Evolutionary conservation across 768 basidiomycete species (phyloP).

Genomic region (Multifurca ochricompacta): DNA sequence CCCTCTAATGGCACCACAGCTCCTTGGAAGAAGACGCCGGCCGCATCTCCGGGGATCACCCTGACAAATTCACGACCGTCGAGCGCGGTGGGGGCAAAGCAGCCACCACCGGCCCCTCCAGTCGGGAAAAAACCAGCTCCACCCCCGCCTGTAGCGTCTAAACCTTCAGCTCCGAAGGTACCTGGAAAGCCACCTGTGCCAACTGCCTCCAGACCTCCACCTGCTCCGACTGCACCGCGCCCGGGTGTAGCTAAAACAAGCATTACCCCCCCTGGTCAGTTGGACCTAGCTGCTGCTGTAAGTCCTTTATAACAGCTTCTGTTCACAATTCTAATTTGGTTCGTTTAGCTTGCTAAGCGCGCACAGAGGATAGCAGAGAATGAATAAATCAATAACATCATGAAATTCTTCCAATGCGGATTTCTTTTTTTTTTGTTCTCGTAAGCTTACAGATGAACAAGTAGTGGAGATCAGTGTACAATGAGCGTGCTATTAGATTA

Average conservation of each 20-base stretch:
- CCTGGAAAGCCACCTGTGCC: constrained; percentile 59
- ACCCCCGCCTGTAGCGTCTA: constrained; percentile 49
- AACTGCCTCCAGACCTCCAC: constrained; percentile 43
- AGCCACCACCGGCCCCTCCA: constrained; percentile 50
- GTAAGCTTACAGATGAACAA: background rate
- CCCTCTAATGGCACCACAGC: constrained; percentile 58
- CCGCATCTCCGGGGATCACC: constrained; percentile 30
- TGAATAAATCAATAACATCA: background rate
- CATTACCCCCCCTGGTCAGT: constrained; percentile 44
- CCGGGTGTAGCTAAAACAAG: constrained; percentile 36
- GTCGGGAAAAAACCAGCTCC: constrained; percentile 45
- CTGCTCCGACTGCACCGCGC: constrained; percentile 29
- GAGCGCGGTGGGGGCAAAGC: constrained; percentile 41
- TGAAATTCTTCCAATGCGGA: background rate
- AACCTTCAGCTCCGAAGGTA: constrained; percentile 43
- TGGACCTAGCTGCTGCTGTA: constrained; percentile 81
- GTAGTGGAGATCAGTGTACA: constrained; percentile 8
- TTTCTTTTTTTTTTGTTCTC: background rate
- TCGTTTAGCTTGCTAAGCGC: constrained; percentile 61
- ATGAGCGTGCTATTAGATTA: constrained; percentile 16
- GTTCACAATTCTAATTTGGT: constrained; percentile 4
- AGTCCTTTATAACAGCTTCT: constrained; percentile 28
- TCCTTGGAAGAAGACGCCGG: constrained; percentile 61
- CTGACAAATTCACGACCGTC: constrained; percentile 44
- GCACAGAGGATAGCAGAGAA: constrained; percentile 41